phyloP scores from a whole-genome alignment of 208 protist genomes.

The Leishmania turanica region DNA sequence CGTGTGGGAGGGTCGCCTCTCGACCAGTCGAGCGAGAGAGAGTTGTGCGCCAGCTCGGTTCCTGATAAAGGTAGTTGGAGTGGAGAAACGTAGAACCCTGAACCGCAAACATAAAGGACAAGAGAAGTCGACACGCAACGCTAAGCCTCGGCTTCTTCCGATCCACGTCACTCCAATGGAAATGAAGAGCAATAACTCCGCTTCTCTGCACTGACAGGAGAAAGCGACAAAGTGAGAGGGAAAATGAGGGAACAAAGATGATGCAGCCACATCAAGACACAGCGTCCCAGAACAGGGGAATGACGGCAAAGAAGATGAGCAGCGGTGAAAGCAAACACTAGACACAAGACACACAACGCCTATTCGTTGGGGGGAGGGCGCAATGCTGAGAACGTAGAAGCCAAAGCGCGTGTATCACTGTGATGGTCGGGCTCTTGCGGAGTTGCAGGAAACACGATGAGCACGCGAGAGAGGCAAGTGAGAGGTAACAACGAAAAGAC shows the following conservation, averaged over 20 bases:
- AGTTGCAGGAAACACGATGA: neutral
- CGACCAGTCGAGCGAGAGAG: neutral
- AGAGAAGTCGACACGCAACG: neutral
- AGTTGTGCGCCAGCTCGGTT: neutral
- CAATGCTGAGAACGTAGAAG: neutral
- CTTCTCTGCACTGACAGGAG: neutral
- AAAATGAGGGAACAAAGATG: neutral
- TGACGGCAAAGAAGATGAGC: neutral
- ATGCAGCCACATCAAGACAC: neutral
- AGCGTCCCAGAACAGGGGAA: neutral
- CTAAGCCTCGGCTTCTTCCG: too few relatives aligned
- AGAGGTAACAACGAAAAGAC: slow-evolving; percentile 2
- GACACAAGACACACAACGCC: neutral
- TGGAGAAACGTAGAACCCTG: neutral
- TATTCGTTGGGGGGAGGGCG: neutral
- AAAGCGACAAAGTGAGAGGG: neutral
- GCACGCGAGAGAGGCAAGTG: neutral
- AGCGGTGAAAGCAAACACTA: neutral
- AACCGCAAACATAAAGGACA: neutral
- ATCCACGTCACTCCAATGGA: slow-evolving; percentile 1
- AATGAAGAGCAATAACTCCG: neutral
- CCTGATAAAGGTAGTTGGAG: neutral
- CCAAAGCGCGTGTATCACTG: neutral
- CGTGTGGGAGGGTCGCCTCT: neutral
- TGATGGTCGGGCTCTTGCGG: neutral